Evolutionary conservation across 805 yeast species (phyloP).

Genomic region (Teunomyces pallodes): DNA sequence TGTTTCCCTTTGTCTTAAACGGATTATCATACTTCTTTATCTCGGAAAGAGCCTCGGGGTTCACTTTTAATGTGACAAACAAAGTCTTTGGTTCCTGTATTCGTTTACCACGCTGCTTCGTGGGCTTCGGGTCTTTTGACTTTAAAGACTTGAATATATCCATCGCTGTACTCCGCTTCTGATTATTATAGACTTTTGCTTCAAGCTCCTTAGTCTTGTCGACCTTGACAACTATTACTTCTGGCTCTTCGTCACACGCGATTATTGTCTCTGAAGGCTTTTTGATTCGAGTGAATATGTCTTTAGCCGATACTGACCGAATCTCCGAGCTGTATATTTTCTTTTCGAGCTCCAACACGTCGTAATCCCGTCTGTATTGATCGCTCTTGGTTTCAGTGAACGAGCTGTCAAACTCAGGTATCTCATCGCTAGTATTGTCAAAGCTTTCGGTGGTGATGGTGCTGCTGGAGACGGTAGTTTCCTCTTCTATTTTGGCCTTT

Average conservation of each 20-base stretch:
- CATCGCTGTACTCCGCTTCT: slow-evolving; percentile 28
- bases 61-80: slow-evolving; percentile 23
- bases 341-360: slow-evolving; percentile 21
- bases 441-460: slow-evolving; percentile 1
- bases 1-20: slow-evolving; percentile 25
- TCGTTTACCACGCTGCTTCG: neutral
- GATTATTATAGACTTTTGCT: slow-evolving; percentile 15
- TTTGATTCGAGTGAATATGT: slow-evolving; percentile 15
- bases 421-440: slow-evolving; percentile 5
- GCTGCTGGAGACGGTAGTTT: no score
- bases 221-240: slow-evolving; percentile 3
- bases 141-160: slow-evolving; percentile 54
- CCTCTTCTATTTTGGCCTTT: slow-evolving; percentile 5
- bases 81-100: slow-evolving; percentile 1
- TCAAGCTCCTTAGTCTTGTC: slow-evolving; percentile 13
- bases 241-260: neutral
- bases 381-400: slow-evolving; percentile 13
- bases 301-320: slow-evolving; percentile 17
- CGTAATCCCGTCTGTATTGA: slow-evolving; percentile 14
- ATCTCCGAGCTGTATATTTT: slow-evolving; percentile 16
- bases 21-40: slow-evolving; percentile 28
- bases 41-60: slow-evolving; percentile 21
- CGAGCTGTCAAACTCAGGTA: slow-evolving; percentile 9
- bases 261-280: slow-evolving; percentile 2
- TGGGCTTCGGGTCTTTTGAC: neutral